Percentiles rank a stretch among this genome's conserved stretches.
Conservation (phyloP, 2,329 filamentous ascomycete genomes). For the Diaporthe longicolla region DNA sequence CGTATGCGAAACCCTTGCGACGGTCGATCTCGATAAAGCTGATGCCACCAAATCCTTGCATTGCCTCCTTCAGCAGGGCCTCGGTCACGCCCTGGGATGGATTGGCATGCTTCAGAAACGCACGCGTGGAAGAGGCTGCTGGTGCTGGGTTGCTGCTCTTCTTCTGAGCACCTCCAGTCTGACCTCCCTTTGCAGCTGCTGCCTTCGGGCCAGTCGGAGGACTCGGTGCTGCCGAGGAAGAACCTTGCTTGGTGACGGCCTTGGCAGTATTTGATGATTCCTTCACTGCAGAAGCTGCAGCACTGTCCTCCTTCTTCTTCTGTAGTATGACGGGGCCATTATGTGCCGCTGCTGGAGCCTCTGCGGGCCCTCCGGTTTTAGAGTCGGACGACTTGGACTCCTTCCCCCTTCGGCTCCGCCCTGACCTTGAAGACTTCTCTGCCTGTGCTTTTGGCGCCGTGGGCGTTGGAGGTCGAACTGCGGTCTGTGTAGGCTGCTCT, state of each 20-base stretch:
- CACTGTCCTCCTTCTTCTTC: slow-evolving; percentile 54
- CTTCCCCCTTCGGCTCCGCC: slow-evolving; percentile 45
- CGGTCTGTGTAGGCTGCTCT: slow-evolving; percentile 33
- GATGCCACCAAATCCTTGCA: slow-evolving; percentile 81
- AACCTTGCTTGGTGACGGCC: slow-evolving; percentile 46
- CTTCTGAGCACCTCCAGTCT: slow-evolving; percentile 46
- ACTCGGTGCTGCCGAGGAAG: slow-evolving; percentile 45
- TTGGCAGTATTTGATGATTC: slow-evolving; percentile 42
- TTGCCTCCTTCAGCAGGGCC: slow-evolving; percentile 79
- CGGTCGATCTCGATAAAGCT: slow-evolving; percentile 92
- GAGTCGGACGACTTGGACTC: slow-evolving; percentile 43
- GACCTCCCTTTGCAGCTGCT: slow-evolving; percentile 42
- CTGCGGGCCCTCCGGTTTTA: slow-evolving; percentile 47
- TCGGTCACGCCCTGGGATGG: slow-evolving; percentile 94
- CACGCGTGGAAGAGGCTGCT: slow-evolving; percentile 70
- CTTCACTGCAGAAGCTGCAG: slow-evolving; percentile 45
- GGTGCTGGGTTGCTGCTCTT: slow-evolving; percentile 50
- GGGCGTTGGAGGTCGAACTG: slow-evolving; percentile 44
- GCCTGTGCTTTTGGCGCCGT: slow-evolving; percentile 49
- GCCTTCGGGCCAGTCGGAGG: slow-evolving; percentile 48
- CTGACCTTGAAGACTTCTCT: slow-evolving; percentile 42
- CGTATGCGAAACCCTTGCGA: slow-evolving; percentile 94
- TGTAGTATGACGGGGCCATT: slow-evolving; percentile 54
- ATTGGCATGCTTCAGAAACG: slow-evolving; percentile 87
- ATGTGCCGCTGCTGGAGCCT: slow-evolving; percentile 47